These are phyloP conservation scores for Thielaviopsis ethacetica DNA, from an alignment of 2,329 filamentous ascomycete genomes.

Conservation along the genomic window DNA sequence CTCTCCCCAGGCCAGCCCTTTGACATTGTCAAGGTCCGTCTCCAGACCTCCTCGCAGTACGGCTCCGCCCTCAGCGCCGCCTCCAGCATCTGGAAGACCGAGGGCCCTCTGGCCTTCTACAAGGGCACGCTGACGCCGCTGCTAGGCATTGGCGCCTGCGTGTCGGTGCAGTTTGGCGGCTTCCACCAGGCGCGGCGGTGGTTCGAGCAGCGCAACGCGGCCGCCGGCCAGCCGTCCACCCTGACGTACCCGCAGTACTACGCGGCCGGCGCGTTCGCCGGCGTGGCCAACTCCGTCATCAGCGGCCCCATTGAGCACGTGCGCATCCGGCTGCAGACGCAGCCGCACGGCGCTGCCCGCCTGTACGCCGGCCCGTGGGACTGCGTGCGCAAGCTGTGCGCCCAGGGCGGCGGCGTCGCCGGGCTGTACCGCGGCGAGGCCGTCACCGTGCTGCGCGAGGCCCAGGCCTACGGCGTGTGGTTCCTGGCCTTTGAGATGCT, in stretches of 20 bases:
- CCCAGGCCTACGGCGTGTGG: conserved; percentile 90
- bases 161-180: conserved; percentile 94
- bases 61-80: conserved; percentile 66
- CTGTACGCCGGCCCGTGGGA: conserved; percentile 77
- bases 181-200: conserved; percentile 84
- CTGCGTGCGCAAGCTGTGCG: conserved; percentile 71
- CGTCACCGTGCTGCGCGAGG: conserved; percentile 78
- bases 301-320: conserved; percentile 93
- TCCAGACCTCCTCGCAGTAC: conserved; percentile 80
- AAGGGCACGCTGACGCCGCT: conserved; percentile 93
- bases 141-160: conserved; percentile 90
- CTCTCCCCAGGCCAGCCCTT: conserved; percentile 44
- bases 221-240: conserved; percentile 32
- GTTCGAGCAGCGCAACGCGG: conserved; percentile 63
- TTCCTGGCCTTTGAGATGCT: conserved; percentile 90
- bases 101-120: conserved; percentile 88
- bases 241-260: conserved; percentile 82
- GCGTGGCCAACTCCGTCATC: conserved; percentile 73
- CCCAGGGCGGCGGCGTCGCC: conserved; percentile 46
- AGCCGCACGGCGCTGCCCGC: conserved; percentile 67
- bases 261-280: conserved; percentile 77
- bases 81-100: conserved; percentile 67
- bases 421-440: conserved; percentile 77
- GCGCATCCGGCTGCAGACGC: conserved; percentile 87
- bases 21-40: conserved; percentile 93